A percentile compares a stretch with the other conserved stretches of the same genome.
phyloP scores from a whole-genome alignment of 331 rosid species.

The Erythrophleum ivorense region DNA sequence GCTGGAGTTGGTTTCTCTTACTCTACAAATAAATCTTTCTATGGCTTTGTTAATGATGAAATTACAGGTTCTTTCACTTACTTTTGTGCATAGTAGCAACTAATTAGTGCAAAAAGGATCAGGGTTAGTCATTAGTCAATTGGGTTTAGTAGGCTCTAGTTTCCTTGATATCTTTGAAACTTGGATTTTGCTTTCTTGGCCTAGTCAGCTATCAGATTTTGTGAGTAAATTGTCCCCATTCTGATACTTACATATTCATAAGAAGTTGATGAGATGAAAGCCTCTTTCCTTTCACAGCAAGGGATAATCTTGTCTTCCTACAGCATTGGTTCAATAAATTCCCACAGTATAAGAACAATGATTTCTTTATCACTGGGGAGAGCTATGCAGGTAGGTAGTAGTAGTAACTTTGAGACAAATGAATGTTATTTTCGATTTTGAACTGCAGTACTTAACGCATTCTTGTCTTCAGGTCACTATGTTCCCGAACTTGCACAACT shows the following conservation, averaged over 20 bases:
- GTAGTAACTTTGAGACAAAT: too few species aligned
- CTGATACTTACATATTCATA: too few species aligned
- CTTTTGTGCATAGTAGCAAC: too few species aligned
- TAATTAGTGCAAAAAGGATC: too few species aligned
- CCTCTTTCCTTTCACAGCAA: slow-evolving; percentile 45
- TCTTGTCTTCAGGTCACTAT: slow-evolving; percentile 59
- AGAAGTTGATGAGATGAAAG: not conserved
- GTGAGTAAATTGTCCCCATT: not conserved
- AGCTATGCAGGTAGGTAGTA: too few species aligned
- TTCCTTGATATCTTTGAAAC: too few species aligned
- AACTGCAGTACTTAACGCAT: not conserved
- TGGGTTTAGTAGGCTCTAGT: too few species aligned
- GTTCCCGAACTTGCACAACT: slow-evolving; percentile 54
- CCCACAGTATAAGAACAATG: slow-evolving; percentile 38
- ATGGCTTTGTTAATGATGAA: slow-evolving; percentile 46
- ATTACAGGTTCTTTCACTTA: slow-evolving; percentile 51
- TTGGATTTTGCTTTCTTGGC: too few species aligned
- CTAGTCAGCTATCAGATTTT: too few species aligned
- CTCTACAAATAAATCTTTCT: slow-evolving; percentile 56
- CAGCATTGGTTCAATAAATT: slow-evolving; percentile 58
- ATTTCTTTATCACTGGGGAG: too few species aligned
- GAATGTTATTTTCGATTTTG: not conserved
- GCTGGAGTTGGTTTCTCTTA: slow-evolving; percentile 74
- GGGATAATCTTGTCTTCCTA: slow-evolving; percentile 63
- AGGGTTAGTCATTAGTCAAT: too few species aligned